Evolutionary conservation across 2,329 filamentous ascomycete species (phyloP).

Genomic region (Fusarium sp.): DNA sequence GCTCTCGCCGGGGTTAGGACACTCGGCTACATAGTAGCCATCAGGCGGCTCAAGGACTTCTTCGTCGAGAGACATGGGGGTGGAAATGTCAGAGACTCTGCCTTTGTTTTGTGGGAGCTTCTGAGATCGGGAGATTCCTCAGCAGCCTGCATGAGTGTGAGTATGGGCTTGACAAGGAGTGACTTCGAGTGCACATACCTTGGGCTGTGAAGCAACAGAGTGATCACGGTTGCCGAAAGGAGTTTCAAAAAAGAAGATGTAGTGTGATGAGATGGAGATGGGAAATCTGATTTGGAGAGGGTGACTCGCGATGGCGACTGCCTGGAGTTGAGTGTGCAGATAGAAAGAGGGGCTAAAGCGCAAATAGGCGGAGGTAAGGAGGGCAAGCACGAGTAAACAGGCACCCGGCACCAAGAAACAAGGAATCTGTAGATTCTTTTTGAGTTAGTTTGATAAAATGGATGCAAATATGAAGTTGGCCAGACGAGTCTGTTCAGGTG

Average conservation of each 20-base stretch:
- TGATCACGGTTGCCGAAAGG: neutral
- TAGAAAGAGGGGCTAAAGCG: neutral
- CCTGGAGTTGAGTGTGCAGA: neutral
- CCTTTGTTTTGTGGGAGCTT: neutral
- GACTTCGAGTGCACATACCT: neutral
- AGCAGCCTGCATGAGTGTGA: neutral
- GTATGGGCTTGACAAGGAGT: neutral
- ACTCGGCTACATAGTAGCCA: conserved; percentile 27
- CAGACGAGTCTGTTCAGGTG: neutral
- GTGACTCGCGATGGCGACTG: neutral
- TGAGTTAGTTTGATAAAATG: no score
- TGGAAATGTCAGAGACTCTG: neutral
- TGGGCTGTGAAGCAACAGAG: neutral
- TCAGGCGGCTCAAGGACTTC: conserved; percentile 3
- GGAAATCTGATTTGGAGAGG: neutral
- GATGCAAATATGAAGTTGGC: neutral
- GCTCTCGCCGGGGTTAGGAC: conserved; percentile 30
- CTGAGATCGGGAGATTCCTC: neutral
- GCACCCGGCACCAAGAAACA: no score
- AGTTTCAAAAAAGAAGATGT: neutral
- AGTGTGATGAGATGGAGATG: neutral
- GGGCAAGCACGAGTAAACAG: neutral
- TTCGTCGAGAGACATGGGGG: neutral
- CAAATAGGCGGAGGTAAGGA: neutral
- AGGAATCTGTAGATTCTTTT: no score